Evolutionary conservation across 2,329 filamentous ascomycete genomes (phyloP).

Genomic region (Neofusicoccum laricinum): DNA sequence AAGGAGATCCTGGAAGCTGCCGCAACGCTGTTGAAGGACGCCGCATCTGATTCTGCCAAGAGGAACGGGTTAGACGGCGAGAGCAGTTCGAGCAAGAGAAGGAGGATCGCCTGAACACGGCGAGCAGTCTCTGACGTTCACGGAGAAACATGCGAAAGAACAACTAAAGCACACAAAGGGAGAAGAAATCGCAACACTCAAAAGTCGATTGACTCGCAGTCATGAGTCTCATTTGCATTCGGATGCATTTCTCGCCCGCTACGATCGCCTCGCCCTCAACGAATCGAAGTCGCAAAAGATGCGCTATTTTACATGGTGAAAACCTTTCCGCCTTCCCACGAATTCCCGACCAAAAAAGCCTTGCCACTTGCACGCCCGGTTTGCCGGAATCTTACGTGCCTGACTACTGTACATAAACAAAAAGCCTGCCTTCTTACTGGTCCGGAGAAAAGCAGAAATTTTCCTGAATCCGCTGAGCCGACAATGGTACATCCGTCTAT

Average conservation of each 20-base stretch:
- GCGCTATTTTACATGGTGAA: slow-evolving; percentile 9
- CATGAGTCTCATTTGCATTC: slow-evolving; percentile 1
- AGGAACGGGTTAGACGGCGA: slow-evolving; percentile 3
- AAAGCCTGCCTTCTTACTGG: slow-evolving; percentile 2
- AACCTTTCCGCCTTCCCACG: neutral
- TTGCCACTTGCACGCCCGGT: neutral
- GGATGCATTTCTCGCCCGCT: neutral
- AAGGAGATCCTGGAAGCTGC: slow-evolving; percentile 63
- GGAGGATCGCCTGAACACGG: slow-evolving; percentile 7
- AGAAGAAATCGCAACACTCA: neutral
- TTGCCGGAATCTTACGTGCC: neutral
- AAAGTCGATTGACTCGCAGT: neutral
- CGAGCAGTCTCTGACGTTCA: neutral
- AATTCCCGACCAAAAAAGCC: neutral
- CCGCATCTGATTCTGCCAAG: slow-evolving; percentile 9
- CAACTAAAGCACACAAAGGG: neutral
- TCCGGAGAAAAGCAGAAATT: neutral
- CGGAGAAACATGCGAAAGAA: neutral
- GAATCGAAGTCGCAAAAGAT: neutral
- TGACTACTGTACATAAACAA: slow-evolving; percentile 10
- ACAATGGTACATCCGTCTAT: slow-evolving; percentile 16
- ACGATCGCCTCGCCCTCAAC: neutral
- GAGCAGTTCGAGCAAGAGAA: slow-evolving; percentile 12
- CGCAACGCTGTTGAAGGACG: slow-evolving; percentile 37
- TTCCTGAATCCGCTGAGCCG: neutral